Evolutionary conservation across 2,329 filamentous ascomycete genomes (phyloP), one percentile per base, ranked within the genome.

Genomic region (Aspergillus sp.): DNA sequence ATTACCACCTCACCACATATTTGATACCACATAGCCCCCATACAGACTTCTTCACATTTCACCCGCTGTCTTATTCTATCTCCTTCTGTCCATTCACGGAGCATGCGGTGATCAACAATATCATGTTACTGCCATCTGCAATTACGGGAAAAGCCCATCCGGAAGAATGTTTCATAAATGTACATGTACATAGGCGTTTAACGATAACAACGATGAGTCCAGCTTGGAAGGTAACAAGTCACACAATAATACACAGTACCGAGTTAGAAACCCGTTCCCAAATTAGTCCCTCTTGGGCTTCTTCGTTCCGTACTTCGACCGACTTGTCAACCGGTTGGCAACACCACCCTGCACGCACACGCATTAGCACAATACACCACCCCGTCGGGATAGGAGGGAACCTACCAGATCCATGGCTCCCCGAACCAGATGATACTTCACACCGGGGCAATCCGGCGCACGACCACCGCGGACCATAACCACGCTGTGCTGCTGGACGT

Each of bases 251-350:
- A 38, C 35, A 38, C 26, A 30, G 26, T 8, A 38, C 17, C 40
- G 40, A 17, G 19, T 22, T 8, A 3, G 38, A 22, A 42, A 42
- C 17, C 10, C 17, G 2, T 42, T 6, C 13, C 16, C 38, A 41
- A 10, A n/a, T 44, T 52, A 79, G 19, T 86, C 85, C 72, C 85
- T 85, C 86, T 97, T 97, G 0, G 94, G 93, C 79, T 96, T 97
- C 86, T 99, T 99, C 46, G 94, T 95, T 55, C 94, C 94, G 70
- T 96, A 99, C 76, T 99, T 99, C 67, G 91, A 96, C 66, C 94
- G 82, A 72, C 89, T 90, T 19, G 86, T 89, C 66, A 88, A 82
- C 62, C 94, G 82, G 71, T 85, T 94, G 19, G 85, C 86, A 60
- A 99, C 94, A 79, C 94, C 94, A 67, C 90, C 90, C 93, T 96